Percentiles rank a stretch among this genome's conserved stretches.
phyloP scores from a whole-genome alignment of 768 basidiomycete species.

The Holtermanniella nyarrowii region DNA sequence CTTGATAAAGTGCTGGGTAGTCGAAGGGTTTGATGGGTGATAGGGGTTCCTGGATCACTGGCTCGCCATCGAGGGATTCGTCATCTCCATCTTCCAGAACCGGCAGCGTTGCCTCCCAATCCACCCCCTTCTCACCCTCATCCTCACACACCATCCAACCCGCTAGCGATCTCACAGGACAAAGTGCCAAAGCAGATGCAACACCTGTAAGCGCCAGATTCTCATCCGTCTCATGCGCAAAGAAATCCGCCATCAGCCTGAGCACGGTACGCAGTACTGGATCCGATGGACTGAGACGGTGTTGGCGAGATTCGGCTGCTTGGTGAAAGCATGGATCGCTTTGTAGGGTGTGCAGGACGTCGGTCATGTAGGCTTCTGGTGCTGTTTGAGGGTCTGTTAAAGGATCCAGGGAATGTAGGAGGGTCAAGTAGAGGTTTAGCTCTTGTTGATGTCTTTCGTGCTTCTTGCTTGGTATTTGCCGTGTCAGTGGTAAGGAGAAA shows the following conservation, averaged over 20 bases:
- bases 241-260: conserved; percentile 63
- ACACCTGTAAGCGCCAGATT: conserved; percentile 82
- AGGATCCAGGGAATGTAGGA: conserved; percentile 56
- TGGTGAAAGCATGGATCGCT: conserved; percentile 50
- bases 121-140: neutral
- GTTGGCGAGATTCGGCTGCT: conserved; percentile 41
- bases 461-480: too few relatives aligned
- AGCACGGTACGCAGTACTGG: conserved; percentile 62
- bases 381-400: neutral
- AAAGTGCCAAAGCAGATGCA: conserved; percentile 67
- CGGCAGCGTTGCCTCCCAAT: neutral
- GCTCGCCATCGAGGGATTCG: too few relatives aligned
- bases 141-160: conserved; percentile 70
- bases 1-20: conserved; percentile 62
- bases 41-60: too few relatives aligned
- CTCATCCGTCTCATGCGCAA: conserved; percentile 71
- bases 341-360: conserved; percentile 61
- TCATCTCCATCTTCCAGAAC: conserved; percentile 59
- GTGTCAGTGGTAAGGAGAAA: too few relatives aligned
- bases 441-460: too few relatives aligned
- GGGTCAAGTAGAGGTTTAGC: too few relatives aligned
- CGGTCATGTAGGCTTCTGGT: conserved; percentile 28
- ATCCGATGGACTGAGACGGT: conserved; percentile 69
- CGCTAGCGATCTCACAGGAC: conserved; percentile 71
- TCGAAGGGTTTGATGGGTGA: conserved; percentile 42